Base-by-base conservation (phyloP, 2,329 filamentous ascomycete genomes). In the Phialocephala sp. region DNA sequence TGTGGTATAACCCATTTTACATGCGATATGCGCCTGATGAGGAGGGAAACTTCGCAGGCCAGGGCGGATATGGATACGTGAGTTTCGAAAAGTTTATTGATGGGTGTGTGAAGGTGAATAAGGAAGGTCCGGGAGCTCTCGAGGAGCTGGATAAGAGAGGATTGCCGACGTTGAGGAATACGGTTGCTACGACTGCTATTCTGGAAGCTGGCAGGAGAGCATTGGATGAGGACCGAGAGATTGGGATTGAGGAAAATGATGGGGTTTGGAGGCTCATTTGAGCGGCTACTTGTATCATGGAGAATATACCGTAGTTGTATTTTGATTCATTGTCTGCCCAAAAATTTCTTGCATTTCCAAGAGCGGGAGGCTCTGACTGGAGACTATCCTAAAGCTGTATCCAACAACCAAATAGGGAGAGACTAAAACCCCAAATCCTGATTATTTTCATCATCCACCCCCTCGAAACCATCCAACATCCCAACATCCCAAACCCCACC, bases 41-140 rank as follows among this genome's bases (percentile, higher is more conserved):
- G 81, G 92, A 97, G 78, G 94, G 94, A 62, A 96, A 97, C 80
- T 97, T 97, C 78, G 89, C 88, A 62, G 94, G 94, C 41, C 94
- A 97, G 81, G 90, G 88, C 8, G 94, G 94, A 27, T 97, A 97
- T 77, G 94, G 94, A 39, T 97, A 97, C 79, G 87, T 97, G 65
- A 95, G 91, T 22, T 94, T 97, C 75, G 94, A 97, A 82, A 97
- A 97, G 80, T 97, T 97, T 79, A 89, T 97, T 59, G 93, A 97
- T 77, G 93, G 90, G 14, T 93, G 93, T 76, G 88, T 88, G 54
- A 86, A 88, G 6, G 82, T 97, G 61, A 75, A 97, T 64, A 96
- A 95, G 75, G 87, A 91, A 36, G 91, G 91, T 24, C 83, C 84
- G 52, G 82, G 89, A 57, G 92, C 86, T 59, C 84, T 94, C 1